Conservation (phyloP, 2,329 filamentous ascomycete species). For the Rutstroemia sp. region DNA sequence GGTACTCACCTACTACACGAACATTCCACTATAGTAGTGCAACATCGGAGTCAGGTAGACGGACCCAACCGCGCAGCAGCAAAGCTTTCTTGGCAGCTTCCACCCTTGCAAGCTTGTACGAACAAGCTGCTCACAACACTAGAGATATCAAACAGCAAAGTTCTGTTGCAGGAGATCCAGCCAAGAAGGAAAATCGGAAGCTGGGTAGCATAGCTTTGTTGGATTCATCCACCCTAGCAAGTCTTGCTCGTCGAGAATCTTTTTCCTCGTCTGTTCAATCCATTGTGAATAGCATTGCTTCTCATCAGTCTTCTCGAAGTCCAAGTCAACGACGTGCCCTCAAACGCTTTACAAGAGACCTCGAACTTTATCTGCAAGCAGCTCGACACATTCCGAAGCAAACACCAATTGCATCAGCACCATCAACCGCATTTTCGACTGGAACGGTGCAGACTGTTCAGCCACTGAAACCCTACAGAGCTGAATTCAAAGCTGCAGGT, state of each 20-base stretch:
- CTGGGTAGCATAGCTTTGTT: not conserved
- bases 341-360: constrained; percentile 34
- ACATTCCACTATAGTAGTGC: not conserved
- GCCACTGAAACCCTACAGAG: constrained; percentile 45
- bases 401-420: constrained; percentile 23
- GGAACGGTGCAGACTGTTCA: constrained; percentile 47
- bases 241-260: constrained; percentile 1
- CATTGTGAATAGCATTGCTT: constrained; percentile 15
- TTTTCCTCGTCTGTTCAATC: constrained; percentile 14
- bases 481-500: constrained; percentile 46
- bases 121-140: not conserved
- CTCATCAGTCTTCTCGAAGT: constrained; percentile 32
- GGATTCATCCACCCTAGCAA: constrained; percentile 1
- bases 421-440: constrained; percentile 31
- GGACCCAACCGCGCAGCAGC: not conserved
- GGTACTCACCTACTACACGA: not conserved
- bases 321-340: constrained; percentile 38
- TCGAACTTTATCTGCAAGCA: constrained; percentile 36
- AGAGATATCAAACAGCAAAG: not conserved
- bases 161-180: not conserved
- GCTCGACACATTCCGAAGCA: constrained; percentile 33
- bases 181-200: not conserved
- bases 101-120: constrained; percentile 8
- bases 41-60: not conserved
- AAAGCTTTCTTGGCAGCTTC: constrained; percentile 8